Conservation (phyloP, 2,329 filamentous ascomycete genomes). For the Alternaria ethzedia region DNA sequence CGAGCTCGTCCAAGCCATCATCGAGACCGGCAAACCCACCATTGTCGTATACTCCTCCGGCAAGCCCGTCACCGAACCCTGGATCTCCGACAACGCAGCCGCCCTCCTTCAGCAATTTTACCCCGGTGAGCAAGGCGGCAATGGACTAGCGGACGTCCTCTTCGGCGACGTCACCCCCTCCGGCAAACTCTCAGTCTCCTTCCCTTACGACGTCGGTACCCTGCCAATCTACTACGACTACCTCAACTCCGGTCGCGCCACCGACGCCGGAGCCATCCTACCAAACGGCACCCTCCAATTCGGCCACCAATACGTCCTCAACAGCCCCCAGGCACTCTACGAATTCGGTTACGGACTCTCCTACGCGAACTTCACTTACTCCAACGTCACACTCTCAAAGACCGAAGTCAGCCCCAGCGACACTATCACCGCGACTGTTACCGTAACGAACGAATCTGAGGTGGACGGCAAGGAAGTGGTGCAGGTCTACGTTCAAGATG, state of each 20-base stretch:
- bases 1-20: conserved; percentile 69
- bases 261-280: conserved; percentile 60
- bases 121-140: conserved; percentile 71
- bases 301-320: conserved; percentile 69
- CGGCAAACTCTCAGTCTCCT: conserved; percentile 70
- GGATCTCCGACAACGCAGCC: conserved; percentile 70
- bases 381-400: conserved; percentile 59
- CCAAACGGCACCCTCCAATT: conserved; percentile 68
- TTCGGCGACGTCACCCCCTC: conserved; percentile 68
- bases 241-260: conserved; percentile 67
- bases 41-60: conserved; percentile 72
- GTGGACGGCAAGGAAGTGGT: conserved; percentile 70
- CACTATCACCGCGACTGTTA: conserved; percentile 64
- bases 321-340: conserved; percentile 66
- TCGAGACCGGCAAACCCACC: conserved; percentile 70
- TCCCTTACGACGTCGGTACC: conserved; percentile 71
- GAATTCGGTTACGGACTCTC: conserved; percentile 71
- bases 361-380: conserved; percentile 69
- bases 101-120: conserved; percentile 79
- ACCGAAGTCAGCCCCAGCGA: conserved; percentile 58
- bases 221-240: conserved; percentile 76
- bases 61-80: conserved; percentile 75
- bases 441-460: conserved; percentile 65
- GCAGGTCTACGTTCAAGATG: conserved; percentile 70
- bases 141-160: conserved; percentile 70